Evolutionary conservation across 345 rosid species (phyloP).

Genomic region (Xanthoceras sorbifolium): DNA sequence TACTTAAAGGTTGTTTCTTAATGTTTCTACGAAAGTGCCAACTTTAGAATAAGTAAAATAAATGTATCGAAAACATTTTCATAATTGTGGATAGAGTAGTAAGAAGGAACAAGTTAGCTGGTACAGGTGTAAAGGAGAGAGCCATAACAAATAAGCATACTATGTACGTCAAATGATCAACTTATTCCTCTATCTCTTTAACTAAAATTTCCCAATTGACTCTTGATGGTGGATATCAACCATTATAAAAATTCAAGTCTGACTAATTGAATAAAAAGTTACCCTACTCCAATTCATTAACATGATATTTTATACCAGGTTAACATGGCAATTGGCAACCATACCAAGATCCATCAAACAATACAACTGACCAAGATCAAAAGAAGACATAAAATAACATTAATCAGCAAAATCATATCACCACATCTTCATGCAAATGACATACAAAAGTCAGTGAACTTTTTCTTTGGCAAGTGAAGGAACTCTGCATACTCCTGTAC

Average conservation of each 20-base stretch:
- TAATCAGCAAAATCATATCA: background rate
- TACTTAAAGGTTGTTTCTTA: background rate
- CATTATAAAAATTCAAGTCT: background rate
- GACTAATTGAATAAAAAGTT: background rate
- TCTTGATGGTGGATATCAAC: too few species aligned
- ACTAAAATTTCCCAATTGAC: background rate
- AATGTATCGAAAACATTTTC: background rate
- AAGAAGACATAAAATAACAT: background rate
- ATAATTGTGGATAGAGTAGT: background rate
- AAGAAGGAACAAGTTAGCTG: background rate
- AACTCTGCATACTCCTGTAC: constrained; percentile 65
- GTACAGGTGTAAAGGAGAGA: background rate
- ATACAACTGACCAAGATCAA: background rate
- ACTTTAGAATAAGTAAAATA: background rate
- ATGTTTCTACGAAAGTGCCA: background rate
- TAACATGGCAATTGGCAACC: background rate
- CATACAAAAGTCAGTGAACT: constrained; percentile 50
- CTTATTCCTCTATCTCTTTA: background rate
- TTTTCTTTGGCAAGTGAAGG: constrained; percentile 54
- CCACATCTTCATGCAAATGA: background rate
- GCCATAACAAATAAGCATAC: background rate
- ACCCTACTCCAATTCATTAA: background rate
- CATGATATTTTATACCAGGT: background rate
- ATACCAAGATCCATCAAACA: background rate
- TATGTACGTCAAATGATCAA: background rate